Base-by-base conservation (phyloP, 1,284 basidiomycete species). In the Ganoderma sinense region DNA sequence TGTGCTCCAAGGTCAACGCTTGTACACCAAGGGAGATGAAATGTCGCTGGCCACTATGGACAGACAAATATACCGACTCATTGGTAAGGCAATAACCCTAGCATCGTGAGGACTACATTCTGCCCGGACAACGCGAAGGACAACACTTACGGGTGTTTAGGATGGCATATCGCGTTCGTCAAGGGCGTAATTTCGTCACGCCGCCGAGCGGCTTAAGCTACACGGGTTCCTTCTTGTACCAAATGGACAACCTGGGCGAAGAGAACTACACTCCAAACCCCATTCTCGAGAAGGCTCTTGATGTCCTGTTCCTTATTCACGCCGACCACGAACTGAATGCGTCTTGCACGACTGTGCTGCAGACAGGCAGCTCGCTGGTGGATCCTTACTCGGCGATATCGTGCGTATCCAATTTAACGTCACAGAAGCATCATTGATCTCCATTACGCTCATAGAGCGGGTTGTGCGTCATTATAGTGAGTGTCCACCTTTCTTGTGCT, bases 271-370 rank as follows among this genome's bases (percentile, higher is more conserved):
- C 79, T 29, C 95, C 95, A 0, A 92, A 94, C 75, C 94, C 95
- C 0, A 87, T 95, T 8, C 86, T 97, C 11, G 93, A 91, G 76
- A 94, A 92, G 75, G 95, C 95, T 1, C 84, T 97, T 62, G 95
- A 97, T 77, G 88, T 91, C 20, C 83, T 97, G 31, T 97, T 97
- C 85, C 84, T 97, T 68, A 83, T 96, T 23, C 95, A 97, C 76
- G 95, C 95, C 0, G 95, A 97, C 78, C 94, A 96, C 77, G 94
- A 96, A 77, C 82, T 96, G 74, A 97, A 97, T 73, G 94, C 93
- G 20, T 92, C 90, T 2, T 89, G 92, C 59, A 95, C 94, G 1
- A 94, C 94, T 0, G 92, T 94, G 23, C 83, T 96, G 64, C 95
- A 96, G 77, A 94, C 93, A 0, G 94, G 89, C n/a, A 94, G 92